Evolutionary conservation across 2,329 filamentous ascomycete genomes (phyloP), one percentile per base, ranked within the genome.

Genomic region (Colletotrichum higginsianum): DNA sequence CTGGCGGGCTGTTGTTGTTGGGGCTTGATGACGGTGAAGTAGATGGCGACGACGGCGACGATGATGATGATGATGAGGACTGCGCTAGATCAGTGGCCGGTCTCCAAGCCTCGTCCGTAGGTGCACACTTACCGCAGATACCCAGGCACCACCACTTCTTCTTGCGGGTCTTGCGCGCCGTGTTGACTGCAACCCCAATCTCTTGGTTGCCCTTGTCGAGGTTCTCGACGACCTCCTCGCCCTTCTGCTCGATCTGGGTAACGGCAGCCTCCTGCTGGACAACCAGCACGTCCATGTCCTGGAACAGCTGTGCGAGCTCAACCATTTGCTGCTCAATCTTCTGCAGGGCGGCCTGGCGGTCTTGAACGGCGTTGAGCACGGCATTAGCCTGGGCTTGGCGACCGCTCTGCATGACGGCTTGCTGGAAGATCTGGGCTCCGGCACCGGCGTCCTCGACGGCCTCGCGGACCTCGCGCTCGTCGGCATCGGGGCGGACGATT

Each of bases 111-210:
- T 38, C 42, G 9, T 47, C 40, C n/a, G 12, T 4, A 42, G 23
- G 30, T 8, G 30, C 30, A 9, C 8, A 78, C 88, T 76, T 85
- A 90, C 88, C 84, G 76, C 87, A 84, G 78, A 98, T 94, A 78
- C 92, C 91, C 76, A 98, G 84, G 86, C 95, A 98, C 81, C 93
- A 95, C 95, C 95, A 98, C 93, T 98, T 98, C 94, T 97, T 97
- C 85, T 91, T 94, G 76, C 94, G 89, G 61, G 93, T 94, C 76
- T 90, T 89, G 80, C 92, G 88, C 11, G 96, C 96, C 76, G 94
- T 97, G 73, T 88, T 87, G 74, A 98, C 93, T 15, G 95, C 95
- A n/a, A 89, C 89, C 49, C 88, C 91, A 71, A 98, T 93, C 82
- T 98, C 91, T 74, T 90, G 88, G 79, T 96, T 98, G 75, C 92